Base-by-base conservation (phyloP, 805 yeast genomes). In the Torulaspora franciscae region DNA sequence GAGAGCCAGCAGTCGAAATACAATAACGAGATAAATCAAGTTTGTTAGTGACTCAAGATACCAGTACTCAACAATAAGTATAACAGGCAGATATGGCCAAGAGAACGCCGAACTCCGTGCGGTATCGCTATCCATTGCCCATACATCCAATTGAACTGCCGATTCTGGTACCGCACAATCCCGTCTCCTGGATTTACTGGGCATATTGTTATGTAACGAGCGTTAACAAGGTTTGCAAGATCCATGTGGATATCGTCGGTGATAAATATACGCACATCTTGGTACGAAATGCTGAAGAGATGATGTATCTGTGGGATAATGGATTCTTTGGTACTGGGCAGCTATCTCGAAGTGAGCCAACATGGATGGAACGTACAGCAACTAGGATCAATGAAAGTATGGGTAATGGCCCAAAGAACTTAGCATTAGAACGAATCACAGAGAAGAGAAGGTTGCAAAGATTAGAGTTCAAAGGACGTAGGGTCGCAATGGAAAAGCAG, bases 281-380 rank as follows among this genome's bases (percentile, higher is more conserved):
- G 32, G 74, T 84, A 3, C 52, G 50, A 2, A 69, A 71, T 35
- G 64, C 63, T 1, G 51, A 58, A 0, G 80, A 74, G 26, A 81
- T 83, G 79, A 52, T 57, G 15, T 64, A 65, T 32, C 66, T 93
- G 2, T 93, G 98, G 98, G 65, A 71, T 13, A 75, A 75, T 54
- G 99, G 99, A 1, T 93, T 89, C 59, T 93, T 88, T 60, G 99
- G 99, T 6, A 93, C 91, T 58, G 99, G 98, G 2, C 76, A 78
- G 2, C 68, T 89, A 36, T 85, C 96, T 28, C 72, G 99, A 51
- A 84, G 95, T 46, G 97, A 93, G 59, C 96, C 99, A 0, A 79
- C 96, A 0, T 93, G 98, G 97, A 65, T 61, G 36, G 71, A 69
- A n/a, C 72, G 97, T 43, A 79, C 87, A 1, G 65, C 68, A 26